These are phyloP conservation scores for Macrocystidia cucumis DNA, from an alignment of 1,284 basidiomycete genomes.

Conservation along the genomic window DNA sequence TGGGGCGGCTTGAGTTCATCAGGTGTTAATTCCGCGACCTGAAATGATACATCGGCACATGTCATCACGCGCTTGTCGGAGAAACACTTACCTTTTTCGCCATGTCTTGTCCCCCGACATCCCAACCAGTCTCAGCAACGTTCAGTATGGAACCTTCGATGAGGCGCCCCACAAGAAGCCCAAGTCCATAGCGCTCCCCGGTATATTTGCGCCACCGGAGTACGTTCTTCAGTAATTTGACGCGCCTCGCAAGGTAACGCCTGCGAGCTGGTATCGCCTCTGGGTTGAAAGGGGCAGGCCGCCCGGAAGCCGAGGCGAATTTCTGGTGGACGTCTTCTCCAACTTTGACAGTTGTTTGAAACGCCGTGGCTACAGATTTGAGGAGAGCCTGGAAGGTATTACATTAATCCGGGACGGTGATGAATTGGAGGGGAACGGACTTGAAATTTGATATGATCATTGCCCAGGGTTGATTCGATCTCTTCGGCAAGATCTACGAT, in stretches of 20 bases:
- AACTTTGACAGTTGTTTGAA: conserved; percentile 47
- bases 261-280: conserved; percentile 65
- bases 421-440: conserved; percentile 30
- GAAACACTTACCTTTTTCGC: conserved; percentile 48
- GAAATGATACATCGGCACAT: conserved; percentile 4
- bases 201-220: conserved; percentile 71
- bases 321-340: conserved; percentile 37
- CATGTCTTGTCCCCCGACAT: conserved; percentile 75
- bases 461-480: conserved; percentile 70
- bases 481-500: conserved; percentile 77
- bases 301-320: conserved; percentile 24
- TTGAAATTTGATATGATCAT: conserved; percentile 61
- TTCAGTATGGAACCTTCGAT: conserved; percentile 58
- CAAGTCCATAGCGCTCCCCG: conserved; percentile 53
- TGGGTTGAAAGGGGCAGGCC: conserved; percentile 65
- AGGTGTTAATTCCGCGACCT: conserved; percentile 41
- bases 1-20: conserved; percentile 24
- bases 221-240: conserved; percentile 72
- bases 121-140: conserved; percentile 77
- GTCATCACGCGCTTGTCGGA: neutral
- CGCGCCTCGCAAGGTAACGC: conserved; percentile 59
- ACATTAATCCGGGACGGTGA: conserved; percentile 5
- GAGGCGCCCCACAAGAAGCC: conserved; percentile 48
- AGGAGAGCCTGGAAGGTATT: conserved; percentile 45
- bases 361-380: conserved; percentile 53